These are phyloP conservation scores for Pseudogymnoascus destructans DNA, from an alignment of 2,329 filamentous ascomycete genomes.

Conservation along the genomic window DNA sequence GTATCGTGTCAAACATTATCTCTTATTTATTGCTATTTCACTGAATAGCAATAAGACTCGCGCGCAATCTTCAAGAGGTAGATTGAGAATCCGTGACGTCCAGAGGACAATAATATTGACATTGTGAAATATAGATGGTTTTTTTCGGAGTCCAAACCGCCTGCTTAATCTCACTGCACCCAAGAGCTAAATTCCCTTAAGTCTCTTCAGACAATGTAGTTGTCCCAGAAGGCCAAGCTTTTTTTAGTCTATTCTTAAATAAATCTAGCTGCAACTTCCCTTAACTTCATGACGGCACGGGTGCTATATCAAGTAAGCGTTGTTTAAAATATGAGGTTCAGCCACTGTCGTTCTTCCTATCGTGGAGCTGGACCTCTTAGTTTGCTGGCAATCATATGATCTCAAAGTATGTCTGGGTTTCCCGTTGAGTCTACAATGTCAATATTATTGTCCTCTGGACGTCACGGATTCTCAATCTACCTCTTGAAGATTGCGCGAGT, in stretches of 20 bases:
- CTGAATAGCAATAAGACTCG: constrained; percentile 14
- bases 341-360: not conserved
- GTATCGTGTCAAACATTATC: not conserved
- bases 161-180: not conserved
- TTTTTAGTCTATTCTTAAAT: not conserved
- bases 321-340: not conserved
- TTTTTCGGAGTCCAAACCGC: not conserved
- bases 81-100: constrained; percentile 25
- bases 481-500: constrained; percentile 19
- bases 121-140: constrained; percentile 13
- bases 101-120: constrained; percentile 17
- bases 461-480: constrained; percentile 25
- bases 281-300: not conserved
- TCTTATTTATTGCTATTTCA: not conserved
- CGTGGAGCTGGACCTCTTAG: not conserved
- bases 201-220: not conserved
- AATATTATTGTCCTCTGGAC: constrained; percentile 20
- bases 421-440: constrained; percentile 20
- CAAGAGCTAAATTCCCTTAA: not conserved
- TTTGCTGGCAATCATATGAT: constrained; percentile 15
- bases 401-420: constrained; percentile 16
- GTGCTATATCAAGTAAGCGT: not conserved
- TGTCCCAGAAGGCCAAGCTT: not conserved
- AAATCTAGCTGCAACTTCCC: not conserved
- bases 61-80: constrained; percentile 22